phyloP scores from a whole-genome alignment of 106 monocot genomes.

The Acanthochlamys bracteata region DNA sequence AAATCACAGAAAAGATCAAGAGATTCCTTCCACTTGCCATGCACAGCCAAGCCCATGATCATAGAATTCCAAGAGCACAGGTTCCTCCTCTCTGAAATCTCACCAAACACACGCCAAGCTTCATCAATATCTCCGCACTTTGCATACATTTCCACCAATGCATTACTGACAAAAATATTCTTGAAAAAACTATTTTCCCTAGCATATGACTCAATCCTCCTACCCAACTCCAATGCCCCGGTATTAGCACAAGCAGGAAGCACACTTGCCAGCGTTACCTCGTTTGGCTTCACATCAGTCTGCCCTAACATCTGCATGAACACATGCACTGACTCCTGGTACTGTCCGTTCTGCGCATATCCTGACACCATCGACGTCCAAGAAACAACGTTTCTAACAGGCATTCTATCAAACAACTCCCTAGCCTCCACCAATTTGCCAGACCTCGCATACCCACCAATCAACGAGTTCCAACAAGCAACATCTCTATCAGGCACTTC shows the following conservation, averaged over 20 bases:
- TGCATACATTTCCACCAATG: constrained; percentile 70
- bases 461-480: constrained; percentile 43
- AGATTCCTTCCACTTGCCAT: too few relatives aligned
- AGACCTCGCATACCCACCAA: constrained; percentile 22
- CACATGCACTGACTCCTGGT: constrained; percentile 34
- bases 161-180: constrained; percentile 59
- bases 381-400: constrained; percentile 43
- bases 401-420: constrained; percentile 54
- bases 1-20: too few relatives aligned
- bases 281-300: constrained; percentile 39
- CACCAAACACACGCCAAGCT: constrained; percentile 46
- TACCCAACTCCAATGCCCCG: constrained; percentile 51
- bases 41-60: constrained; percentile 33
- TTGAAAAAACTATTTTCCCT: constrained; percentile 26
- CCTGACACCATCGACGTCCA: constrained; percentile 74
- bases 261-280: constrained; percentile 61
- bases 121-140: constrained; percentile 50
- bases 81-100: constrained; percentile 38
- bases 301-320: constrained; percentile 53
- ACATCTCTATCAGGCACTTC: constrained; percentile 25
- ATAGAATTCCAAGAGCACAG: constrained; percentile 81
- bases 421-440: constrained; percentile 28
- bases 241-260: constrained; percentile 57
- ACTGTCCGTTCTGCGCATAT: constrained; percentile 42
- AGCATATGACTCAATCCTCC: constrained; percentile 48